Evolutionary conservation across 768 basidiomycete genomes (phyloP).

Genomic region (Phaffia tasmanica): DNA sequence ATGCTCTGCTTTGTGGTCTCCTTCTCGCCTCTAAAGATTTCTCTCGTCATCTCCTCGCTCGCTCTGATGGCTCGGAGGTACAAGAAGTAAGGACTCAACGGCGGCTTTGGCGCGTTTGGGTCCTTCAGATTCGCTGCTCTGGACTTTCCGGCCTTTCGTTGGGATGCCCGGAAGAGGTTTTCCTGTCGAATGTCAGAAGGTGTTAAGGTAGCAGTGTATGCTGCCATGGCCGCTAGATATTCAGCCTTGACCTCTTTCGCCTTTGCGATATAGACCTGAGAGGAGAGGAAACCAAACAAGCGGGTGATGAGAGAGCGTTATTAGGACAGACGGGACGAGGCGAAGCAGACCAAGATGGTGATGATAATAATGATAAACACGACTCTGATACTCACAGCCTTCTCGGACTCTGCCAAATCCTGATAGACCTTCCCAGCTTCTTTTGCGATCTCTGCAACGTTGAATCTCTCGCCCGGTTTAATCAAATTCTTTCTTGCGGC

Average conservation of each 20-base stretch:
- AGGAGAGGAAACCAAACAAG: conserved; percentile 29
- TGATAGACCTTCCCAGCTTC: conserved; percentile 88
- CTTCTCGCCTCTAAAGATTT: conserved; percentile 77
- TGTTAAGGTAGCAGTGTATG: conserved; percentile 77
- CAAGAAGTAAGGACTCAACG: conserved; percentile 87
- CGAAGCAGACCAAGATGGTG: no score
- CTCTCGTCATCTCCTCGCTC: conserved; percentile 57
- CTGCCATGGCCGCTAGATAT: conserved; percentile 66
- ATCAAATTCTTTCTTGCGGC: conserved; percentile 33
- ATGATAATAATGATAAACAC: no score
- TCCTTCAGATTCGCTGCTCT: conserved; percentile 91
- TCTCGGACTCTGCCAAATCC: conserved; percentile 61
- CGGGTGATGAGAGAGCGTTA: conserved; percentile 29
- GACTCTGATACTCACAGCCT: conserved; percentile 60
- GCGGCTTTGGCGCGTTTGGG: conserved; percentile 93
- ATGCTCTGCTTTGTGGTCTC: conserved; percentile 94
- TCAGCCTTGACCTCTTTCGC: conserved; percentile 75
- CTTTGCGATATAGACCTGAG: conserved; percentile 69
- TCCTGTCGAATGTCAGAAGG: conserved; percentile 91
- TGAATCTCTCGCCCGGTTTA: conserved; percentile 45
- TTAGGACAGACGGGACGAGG: no score
- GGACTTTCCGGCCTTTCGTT: conserved; percentile 84
- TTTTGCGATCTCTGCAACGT: conserved; percentile 89
- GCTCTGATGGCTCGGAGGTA: conserved; percentile 83
- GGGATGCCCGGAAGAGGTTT: conserved; percentile 79